A percentile compares a stretch with the other conserved stretches of the same genome.
phyloP scores from a whole-genome alignment of 1,284 basidiomycete species.

The Schizophyllum commune region DNA sequence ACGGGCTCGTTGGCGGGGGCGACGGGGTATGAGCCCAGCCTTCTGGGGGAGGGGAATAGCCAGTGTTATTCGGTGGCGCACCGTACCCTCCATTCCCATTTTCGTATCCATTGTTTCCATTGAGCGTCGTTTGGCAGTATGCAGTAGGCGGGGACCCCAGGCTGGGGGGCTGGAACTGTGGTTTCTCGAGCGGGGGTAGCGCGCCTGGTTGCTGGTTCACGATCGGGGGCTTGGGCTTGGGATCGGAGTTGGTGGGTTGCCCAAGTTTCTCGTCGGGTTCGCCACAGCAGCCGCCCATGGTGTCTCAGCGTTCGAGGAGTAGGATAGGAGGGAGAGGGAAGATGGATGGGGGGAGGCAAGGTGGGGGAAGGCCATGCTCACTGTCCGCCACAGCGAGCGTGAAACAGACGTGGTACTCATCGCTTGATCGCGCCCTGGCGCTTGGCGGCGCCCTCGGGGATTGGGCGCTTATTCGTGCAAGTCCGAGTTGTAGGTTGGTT shows the following conservation, averaged over 20 bases:
- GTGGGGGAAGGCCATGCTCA: neutral
- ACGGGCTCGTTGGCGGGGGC: constrained; percentile 14
- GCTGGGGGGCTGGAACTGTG: constrained; percentile 30
- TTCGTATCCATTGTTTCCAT: too few species aligned
- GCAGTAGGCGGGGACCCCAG: constrained; percentile 37
- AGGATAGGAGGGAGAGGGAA: constrained; percentile 10
- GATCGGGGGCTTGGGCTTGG: constrained; percentile 9
- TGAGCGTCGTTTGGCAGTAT: too few species aligned
- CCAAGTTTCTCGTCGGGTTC: constrained; percentile 27
- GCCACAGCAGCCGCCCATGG: constrained; percentile 43
- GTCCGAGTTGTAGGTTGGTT: too few species aligned
- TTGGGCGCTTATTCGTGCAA: neutral
- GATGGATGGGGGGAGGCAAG: neutral
- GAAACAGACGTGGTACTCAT: neutral
- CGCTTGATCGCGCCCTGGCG: neutral
- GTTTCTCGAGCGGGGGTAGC: constrained; percentile 31
- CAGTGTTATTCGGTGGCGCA: constrained; percentile 17
- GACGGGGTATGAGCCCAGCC: constrained; percentile 28
- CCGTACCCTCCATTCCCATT: neutral
- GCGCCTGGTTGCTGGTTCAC: constrained; percentile 47
- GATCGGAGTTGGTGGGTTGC: constrained; percentile 23
- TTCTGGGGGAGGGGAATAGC: constrained; percentile 10
- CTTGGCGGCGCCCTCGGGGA: neutral
- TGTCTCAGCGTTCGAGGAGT: constrained; percentile 27
- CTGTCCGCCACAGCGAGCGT: neutral